A percentile compares a stretch with the other conserved stretches of the same genome.
Conservation (phyloP, 2,329 filamentous ascomycete genomes). For the Sclerotinia spermophila region DNA sequence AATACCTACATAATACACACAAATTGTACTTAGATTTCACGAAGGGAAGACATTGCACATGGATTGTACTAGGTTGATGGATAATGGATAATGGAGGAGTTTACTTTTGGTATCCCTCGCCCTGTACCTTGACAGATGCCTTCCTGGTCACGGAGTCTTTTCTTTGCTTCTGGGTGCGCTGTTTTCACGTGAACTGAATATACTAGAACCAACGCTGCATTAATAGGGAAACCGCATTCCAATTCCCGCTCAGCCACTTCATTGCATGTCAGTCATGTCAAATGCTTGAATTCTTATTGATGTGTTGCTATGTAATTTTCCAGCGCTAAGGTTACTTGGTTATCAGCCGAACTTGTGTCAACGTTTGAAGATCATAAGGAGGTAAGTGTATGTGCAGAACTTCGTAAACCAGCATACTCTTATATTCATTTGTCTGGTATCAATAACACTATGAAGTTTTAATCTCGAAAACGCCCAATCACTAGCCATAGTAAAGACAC, state of each 20-base stretch:
- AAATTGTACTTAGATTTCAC: background rate
- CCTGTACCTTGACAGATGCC: constrained; percentile 24
- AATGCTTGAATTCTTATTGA: background rate
- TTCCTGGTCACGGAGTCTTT: constrained; percentile 27
- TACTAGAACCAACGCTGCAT: constrained; percentile 12
- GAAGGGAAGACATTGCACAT: background rate
- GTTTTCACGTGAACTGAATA: background rate
- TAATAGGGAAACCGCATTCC: background rate
- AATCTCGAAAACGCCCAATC: constrained; percentile 19
- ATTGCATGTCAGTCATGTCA: background rate
- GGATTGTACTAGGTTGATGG: constrained; percentile 15
- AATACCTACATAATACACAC: constrained; percentile 8
- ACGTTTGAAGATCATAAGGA: background rate
- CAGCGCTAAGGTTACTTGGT: background rate
- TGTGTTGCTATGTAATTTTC: background rate
- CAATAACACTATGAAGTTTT: constrained; percentile 5
- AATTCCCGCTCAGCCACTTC: background rate
- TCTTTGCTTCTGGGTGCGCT: constrained; percentile 5
- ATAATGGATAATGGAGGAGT: constrained; percentile 1
- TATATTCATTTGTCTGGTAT: constrained; percentile 22
- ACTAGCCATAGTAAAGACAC: constrained; percentile 19
- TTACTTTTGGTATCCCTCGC: constrained; percentile 26
- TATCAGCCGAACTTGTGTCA: background rate
- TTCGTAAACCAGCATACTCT: constrained; percentile 16
- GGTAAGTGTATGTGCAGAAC: background rate